phyloP scores from a whole-genome alignment of 192 early-diverging fungal species.

The Coemansia guatemalensis region DNA sequence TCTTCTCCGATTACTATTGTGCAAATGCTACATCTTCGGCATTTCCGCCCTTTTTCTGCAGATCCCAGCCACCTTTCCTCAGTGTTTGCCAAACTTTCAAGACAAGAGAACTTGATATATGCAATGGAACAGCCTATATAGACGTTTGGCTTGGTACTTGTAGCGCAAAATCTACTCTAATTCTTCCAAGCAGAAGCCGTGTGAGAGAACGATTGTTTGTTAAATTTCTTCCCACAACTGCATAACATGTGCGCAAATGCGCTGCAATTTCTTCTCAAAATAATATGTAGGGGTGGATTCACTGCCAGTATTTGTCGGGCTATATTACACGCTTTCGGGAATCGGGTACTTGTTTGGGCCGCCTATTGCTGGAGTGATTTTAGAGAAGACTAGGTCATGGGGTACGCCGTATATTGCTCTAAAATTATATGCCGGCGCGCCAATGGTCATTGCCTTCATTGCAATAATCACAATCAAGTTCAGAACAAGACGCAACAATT shows the following conservation, averaged over 20 bases:
- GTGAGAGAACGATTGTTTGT: background rate
- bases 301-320: slow-evolving; percentile 49
- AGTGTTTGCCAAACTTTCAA: background rate
- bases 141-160: background rate
- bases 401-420: slow-evolving; percentile 44
- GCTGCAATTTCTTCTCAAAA: background rate
- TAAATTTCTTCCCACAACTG: background rate
- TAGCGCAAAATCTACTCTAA: background rate
- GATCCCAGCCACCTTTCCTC: background rate
- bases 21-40: background rate
- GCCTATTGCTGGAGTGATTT: slow-evolving; percentile 47
- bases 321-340: slow-evolving; percentile 47
- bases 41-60: background rate
- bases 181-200: background rate
- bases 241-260: background rate
- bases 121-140: background rate
- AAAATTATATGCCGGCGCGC: slow-evolving; percentile 43
- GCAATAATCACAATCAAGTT: slow-evolving; percentile 41
- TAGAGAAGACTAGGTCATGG: slow-evolving; percentile 51
- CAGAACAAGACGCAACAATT: slow-evolving; percentile 12
- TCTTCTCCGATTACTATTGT: background rate
- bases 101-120: background rate
- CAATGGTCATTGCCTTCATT: slow-evolving; percentile 41
- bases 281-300: slow-evolving; percentile 43
- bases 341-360: slow-evolving; percentile 49